These are phyloP conservation scores for Yamadazyma aaseri DNA, from an alignment of 1,139 yeast genomes.

Conservation along the genomic window DNA sequence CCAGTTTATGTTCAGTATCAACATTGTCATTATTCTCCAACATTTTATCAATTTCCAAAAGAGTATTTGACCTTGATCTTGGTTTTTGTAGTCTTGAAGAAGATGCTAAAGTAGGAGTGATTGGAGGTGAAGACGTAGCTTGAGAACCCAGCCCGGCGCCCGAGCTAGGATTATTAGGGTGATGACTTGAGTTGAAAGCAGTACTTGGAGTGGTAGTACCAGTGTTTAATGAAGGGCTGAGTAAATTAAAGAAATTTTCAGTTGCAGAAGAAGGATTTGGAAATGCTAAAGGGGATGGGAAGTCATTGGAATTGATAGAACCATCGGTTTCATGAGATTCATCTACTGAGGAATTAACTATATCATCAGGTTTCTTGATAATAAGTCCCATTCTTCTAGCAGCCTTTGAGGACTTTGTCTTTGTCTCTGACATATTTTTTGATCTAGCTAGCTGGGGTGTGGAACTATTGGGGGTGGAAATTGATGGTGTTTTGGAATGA, in stretches of 20 bases:
- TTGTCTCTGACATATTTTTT: constrained; percentile 58
- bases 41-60: constrained; percentile 39
- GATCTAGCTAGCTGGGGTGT: constrained; percentile 37
- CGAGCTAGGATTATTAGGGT: neutral
- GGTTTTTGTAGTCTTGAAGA: constrained; percentile 9
- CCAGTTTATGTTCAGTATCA: constrained; percentile 50
- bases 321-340: constrained; percentile 10
- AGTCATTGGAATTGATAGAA: constrained; percentile 11
- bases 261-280: constrained; percentile 27
- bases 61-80: constrained; percentile 40
- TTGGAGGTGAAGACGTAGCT: constrained; percentile 15
- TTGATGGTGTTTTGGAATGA: constrained; percentile 9
- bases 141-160: neutral
- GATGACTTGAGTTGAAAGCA: too few species aligned
- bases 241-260: constrained; percentile 23
- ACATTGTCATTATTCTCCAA: constrained; percentile 41
- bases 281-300: constrained; percentile 14
- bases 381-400: constrained; percentile 67
- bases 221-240: constrained; percentile 18
- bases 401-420: constrained; percentile 60
- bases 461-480: constrained; percentile 11
- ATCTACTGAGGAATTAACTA: constrained; percentile 6
- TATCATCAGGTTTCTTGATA: constrained; percentile 41
- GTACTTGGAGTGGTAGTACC: constrained; percentile 16
- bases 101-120: constrained; percentile 15